Evolutionary conservation across 768 basidiomycete species (phyloP).

Genomic region (Phaffia australis): DNA sequence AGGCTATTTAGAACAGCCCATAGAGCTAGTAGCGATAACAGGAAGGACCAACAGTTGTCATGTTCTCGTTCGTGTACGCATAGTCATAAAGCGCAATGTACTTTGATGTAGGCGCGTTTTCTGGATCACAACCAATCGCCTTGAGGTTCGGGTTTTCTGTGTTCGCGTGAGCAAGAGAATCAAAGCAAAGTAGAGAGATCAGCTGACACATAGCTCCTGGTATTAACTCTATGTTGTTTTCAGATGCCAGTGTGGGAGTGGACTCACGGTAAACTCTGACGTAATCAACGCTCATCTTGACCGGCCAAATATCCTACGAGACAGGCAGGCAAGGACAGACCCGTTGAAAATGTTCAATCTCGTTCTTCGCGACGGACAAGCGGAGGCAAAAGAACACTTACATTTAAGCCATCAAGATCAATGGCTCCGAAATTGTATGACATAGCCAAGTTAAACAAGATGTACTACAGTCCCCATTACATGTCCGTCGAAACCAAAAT

Average conservation of each 20-base stretch:
- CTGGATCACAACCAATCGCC: slow-evolving; percentile 67
- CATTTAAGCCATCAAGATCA: slow-evolving; percentile 39
- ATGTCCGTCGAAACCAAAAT: too few species aligned
- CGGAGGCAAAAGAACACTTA: too few species aligned
- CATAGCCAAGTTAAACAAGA: slow-evolving; percentile 77
- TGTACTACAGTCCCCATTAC: slow-evolving; percentile 46
- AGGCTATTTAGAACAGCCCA: too few species aligned
- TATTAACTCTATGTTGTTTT: background rate
- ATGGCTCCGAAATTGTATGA: slow-evolving; percentile 67
- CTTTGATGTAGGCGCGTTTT: slow-evolving; percentile 60
- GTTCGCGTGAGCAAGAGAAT: background rate
- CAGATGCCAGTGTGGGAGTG: background rate
- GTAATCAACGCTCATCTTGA: slow-evolving; percentile 19
- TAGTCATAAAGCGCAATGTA: slow-evolving; percentile 52
- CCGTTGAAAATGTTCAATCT: too few species aligned
- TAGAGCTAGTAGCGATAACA: too few species aligned
- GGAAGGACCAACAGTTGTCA: too few species aligned
- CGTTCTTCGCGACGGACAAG: too few species aligned
- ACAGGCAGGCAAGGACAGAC: too few species aligned
- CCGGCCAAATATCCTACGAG: slow-evolving; percentile 10
- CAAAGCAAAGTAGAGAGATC: background rate
- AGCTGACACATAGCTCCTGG: slow-evolving; percentile 1
- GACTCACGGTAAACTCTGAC: background rate
- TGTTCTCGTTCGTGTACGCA: background rate
- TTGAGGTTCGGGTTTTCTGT: background rate